These are phyloP conservation scores for Butyriboletus loyo DNA, from an alignment of 768 basidiomycete species.

Conservation along the genomic window DNA sequence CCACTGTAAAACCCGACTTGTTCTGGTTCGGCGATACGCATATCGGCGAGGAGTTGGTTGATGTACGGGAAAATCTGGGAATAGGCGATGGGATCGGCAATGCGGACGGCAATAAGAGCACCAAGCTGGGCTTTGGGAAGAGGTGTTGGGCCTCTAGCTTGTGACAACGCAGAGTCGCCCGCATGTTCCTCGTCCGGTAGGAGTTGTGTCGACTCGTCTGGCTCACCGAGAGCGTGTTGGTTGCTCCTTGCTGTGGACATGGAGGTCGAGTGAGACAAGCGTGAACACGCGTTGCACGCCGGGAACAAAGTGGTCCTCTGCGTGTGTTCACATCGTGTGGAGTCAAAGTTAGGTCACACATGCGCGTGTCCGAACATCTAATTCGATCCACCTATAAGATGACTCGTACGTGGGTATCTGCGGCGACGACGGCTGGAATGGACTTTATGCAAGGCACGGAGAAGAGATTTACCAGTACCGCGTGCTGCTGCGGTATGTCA, in stretches of 20 bases:
- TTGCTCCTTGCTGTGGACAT: background rate
- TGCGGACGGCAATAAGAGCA: background rate
- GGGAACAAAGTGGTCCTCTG: background rate
- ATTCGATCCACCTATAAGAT: background rate
- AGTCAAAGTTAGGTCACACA: background rate
- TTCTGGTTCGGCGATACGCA: background rate
- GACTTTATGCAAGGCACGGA: background rate
- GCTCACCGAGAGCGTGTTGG: background rate
- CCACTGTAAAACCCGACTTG: slow-evolving; percentile 10
- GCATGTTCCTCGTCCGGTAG: background rate
- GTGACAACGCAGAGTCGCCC: background rate
- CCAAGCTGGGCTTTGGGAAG: slow-evolving; percentile 1
- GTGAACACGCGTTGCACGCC: background rate
- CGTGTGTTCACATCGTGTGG: background rate
- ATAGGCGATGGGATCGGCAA: slow-evolving; percentile 1
- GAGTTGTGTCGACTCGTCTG: slow-evolving; percentile 1
- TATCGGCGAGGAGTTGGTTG: slow-evolving; percentile 6
- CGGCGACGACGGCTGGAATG: background rate
- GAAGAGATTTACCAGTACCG: background rate
- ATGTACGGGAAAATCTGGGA: slow-evolving; percentile 7
- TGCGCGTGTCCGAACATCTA: background rate
- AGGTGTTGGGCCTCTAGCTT: background rate
- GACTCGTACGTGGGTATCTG: background rate
- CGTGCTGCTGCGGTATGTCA: background rate
- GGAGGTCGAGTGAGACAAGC: background rate